These are phyloP conservation scores for Calonectria fujianensis DNA, from an alignment of 2,329 filamentous ascomycete genomes.

Conservation along the genomic window DNA sequence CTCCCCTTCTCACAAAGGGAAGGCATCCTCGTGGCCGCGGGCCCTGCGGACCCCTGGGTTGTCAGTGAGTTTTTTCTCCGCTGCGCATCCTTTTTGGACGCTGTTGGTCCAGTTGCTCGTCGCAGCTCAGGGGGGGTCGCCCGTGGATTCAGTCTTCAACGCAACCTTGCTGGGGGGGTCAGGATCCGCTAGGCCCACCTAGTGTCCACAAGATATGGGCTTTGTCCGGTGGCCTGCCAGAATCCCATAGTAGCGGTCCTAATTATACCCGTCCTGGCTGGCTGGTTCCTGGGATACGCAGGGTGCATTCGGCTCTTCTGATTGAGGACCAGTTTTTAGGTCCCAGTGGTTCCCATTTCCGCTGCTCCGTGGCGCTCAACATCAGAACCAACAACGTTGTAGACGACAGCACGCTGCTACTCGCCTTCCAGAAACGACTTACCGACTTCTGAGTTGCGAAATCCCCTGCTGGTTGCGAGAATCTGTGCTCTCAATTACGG, in stretches of 20 bases:
- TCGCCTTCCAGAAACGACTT: slow-evolving; percentile 15
- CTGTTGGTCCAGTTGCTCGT: slow-evolving; percentile 24
- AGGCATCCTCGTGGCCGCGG: slow-evolving; percentile 23
- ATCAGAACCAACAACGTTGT: slow-evolving; percentile 25
- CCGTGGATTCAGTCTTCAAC: slow-evolving; percentile 28
- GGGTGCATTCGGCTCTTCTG: slow-evolving; percentile 17
- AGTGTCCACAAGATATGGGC: slow-evolving; percentile 4
- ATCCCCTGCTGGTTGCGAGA: neutral
- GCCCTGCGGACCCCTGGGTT: slow-evolving; percentile 17
- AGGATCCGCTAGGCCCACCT: slow-evolving; percentile 31
- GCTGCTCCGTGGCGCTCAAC: slow-evolving; percentile 23
- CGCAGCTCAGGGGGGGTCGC: slow-evolving; percentile 22
- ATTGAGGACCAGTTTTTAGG: neutral
- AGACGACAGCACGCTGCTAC: slow-evolving; percentile 1
- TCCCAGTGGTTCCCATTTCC: slow-evolving; percentile 25
- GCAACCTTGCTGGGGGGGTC: slow-evolving; percentile 22
- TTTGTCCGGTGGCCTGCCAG: slow-evolving; percentile 7
- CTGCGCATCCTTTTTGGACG: slow-evolving; percentile 11
- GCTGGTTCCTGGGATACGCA: slow-evolving; percentile 29
- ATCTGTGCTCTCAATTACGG: neutral
- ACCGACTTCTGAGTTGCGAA: slow-evolving; percentile 13
- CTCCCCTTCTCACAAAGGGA: slow-evolving; percentile 22
- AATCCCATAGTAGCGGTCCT: slow-evolving; percentile 16
- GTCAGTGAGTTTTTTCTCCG: slow-evolving; percentile 24
- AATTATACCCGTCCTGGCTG: slow-evolving; percentile 18